Evolutionary conservation across 805 yeast genomes (phyloP).

Genomic region (Wickerhamomyces kurtzmanii): DNA sequence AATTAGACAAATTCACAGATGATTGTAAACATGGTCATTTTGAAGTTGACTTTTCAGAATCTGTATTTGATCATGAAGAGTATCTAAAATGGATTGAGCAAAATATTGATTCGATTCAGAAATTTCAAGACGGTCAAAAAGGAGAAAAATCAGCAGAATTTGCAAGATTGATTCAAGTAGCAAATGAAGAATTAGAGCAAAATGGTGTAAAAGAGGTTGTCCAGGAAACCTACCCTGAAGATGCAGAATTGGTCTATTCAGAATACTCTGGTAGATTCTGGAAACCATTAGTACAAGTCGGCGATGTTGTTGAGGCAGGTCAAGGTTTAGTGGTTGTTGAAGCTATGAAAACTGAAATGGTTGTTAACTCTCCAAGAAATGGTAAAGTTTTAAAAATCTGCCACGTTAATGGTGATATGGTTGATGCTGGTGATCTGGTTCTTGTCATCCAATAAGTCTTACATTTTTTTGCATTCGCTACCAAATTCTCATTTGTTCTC

Average conservation of each 20-base stretch:
- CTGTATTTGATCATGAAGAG: conserved; percentile 73
- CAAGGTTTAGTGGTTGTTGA: conserved; percentile 85
- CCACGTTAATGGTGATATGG: conserved; percentile 90
- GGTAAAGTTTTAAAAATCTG: conserved; percentile 68
- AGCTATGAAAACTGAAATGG: conserved; percentile 99
- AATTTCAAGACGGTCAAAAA: conserved; percentile 55
- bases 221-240: conserved; percentile 59
- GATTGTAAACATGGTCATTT: conserved; percentile 77
- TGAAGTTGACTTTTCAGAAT: conserved; percentile 62
- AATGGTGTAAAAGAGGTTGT: conserved; percentile 35
- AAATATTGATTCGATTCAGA: conserved; percentile 63
- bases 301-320: conserved; percentile 63
- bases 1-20: conserved; percentile 60
- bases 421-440: conserved; percentile 92
- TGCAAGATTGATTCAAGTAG: conserved; percentile 69
- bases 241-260: conserved; percentile 79
- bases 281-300: conserved; percentile 79
- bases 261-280: conserved; percentile 97
- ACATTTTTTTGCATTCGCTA: no score
- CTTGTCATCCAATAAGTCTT: conserved; percentile 70
- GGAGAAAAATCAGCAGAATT: conserved; percentile 84
- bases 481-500: no score
- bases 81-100: conserved; percentile 73
- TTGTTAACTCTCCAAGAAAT: conserved; percentile 56
- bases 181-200: conserved; percentile 63